Evolutionary conservation across 768 basidiomycete species (phyloP).

Genomic region (Leccinum olivaceopallidum): DNA sequence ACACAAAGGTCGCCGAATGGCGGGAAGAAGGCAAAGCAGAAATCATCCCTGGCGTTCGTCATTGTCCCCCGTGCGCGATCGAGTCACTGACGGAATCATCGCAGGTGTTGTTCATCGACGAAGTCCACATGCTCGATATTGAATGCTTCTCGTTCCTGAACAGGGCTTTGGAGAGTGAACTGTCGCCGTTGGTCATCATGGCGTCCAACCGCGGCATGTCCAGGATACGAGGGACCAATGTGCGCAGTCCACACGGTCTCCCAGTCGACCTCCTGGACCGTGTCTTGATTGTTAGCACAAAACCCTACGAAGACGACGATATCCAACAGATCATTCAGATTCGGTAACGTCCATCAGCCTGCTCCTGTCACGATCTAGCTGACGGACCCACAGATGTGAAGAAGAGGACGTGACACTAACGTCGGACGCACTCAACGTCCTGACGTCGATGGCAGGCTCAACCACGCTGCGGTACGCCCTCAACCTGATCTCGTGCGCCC

Average conservation of each 20-base stretch:
- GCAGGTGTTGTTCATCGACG: conserved; percentile 97
- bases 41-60: conserved; percentile 91
- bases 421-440: conserved; percentile 68
- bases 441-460: conserved; percentile 85
- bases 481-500: conserved; percentile 92
- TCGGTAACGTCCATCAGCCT: conserved; percentile 45
- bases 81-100: background rate
- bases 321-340: conserved; percentile 92
- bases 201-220: conserved; percentile 96
- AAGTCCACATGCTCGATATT: conserved; percentile 99
- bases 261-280: conserved; percentile 94
- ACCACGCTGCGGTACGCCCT: conserved; percentile 94
- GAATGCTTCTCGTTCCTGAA: conserved; percentile 99
- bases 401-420: conserved; percentile 93
- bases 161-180: conserved; percentile 89
- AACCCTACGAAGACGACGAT: conserved; percentile 80
- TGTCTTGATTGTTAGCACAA: conserved; percentile 93
- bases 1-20: conserved; percentile 97
- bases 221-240: conserved; percentile 92
- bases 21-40: conserved; percentile 98
- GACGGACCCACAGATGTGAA: conserved; percentile 57
- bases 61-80: background rate
- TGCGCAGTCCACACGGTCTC: conserved; percentile 92
- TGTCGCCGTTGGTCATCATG: conserved; percentile 97
- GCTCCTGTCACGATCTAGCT: background rate